Base-by-base conservation (phyloP, 1,284 basidiomycete genomes). In the Papiliotrema nemorosa region DNA sequence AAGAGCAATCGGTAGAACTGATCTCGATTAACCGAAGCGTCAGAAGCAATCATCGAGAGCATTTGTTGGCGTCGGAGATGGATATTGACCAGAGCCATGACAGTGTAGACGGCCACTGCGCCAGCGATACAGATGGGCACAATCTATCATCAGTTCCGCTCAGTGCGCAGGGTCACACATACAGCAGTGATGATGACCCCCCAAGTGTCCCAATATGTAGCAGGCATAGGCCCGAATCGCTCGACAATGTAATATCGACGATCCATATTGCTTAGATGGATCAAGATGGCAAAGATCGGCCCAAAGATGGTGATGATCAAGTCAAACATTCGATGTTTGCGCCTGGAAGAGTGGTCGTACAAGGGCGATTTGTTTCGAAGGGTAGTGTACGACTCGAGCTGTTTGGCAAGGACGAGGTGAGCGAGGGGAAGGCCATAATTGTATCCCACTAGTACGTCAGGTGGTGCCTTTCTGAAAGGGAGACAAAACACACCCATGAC, bases 151-250 rank as follows among this genome's bases (percentile, higher is more conserved):
- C 12, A 35, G 12, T 22, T 10, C 25, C 9, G 25, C 20, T 14
- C 6, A 33, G n/a, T 10, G 14, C 4, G 9, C 22, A 6, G n/a
- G 20, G n/a, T 18, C 2, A 13, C 35, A 58, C 60, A 50, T 44
- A 69, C 57, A 12, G 69, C 69, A 58, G 67, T 67, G 43, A 53
- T 55, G 22, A 66, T 59, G 5, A 69, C 61, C n/a, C 66, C 69
- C 66, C 67, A 71, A 10, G 63, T 55, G 47, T 69, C 58, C 69
- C 69, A 71, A 38, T 66, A 68, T 10, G 63, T 68, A 6, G 62
- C 62, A 21, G 66, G 63, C 48, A 62, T 40, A 2, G 63, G 64
- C 1, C 67, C 67, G 16, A 59, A 62, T 3, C 52, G 47, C 49
- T 71, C 64, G 31, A 67, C 55, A 33, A 71, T 55, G 41, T 66